Conservation (phyloP, 805 yeast species). For the Komagataella ulmi region DNA sequence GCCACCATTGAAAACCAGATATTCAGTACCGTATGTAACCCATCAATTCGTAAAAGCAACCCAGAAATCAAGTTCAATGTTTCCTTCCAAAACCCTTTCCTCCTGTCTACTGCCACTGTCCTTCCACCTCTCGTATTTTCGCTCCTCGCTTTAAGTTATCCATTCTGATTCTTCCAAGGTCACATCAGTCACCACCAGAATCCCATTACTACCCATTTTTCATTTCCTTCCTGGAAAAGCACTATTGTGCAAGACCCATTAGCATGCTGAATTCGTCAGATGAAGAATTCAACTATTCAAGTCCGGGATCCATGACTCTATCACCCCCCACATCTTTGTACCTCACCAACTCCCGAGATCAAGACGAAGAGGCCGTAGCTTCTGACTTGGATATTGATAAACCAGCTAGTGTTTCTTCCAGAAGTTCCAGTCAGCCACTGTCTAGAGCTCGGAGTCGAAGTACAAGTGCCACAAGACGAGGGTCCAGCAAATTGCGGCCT, state of each 20-base stretch:
- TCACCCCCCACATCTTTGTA: background rate
- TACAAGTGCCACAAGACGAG: background rate
- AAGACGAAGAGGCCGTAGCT: background rate
- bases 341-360: background rate
- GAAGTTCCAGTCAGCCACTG: background rate
- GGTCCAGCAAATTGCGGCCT: background rate
- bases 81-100: background rate
- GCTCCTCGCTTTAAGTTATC: background rate
- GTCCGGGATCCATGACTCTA: background rate
- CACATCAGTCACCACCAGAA: background rate
- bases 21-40: no score
- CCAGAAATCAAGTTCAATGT: background rate
- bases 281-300: background rate
- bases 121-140: background rate
- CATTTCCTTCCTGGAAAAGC: background rate
- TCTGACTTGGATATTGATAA: background rate
- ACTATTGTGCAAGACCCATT: background rate
- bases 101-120: background rate
- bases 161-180: background rate
- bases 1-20: no score
- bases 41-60: no score
- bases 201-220: background rate
- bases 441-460: background rate
- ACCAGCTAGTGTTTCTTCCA: background rate
- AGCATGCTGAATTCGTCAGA: background rate